Evolutionary conservation across 306 rosid species (phyloP).

Genomic region (Delonix regia): DNA sequence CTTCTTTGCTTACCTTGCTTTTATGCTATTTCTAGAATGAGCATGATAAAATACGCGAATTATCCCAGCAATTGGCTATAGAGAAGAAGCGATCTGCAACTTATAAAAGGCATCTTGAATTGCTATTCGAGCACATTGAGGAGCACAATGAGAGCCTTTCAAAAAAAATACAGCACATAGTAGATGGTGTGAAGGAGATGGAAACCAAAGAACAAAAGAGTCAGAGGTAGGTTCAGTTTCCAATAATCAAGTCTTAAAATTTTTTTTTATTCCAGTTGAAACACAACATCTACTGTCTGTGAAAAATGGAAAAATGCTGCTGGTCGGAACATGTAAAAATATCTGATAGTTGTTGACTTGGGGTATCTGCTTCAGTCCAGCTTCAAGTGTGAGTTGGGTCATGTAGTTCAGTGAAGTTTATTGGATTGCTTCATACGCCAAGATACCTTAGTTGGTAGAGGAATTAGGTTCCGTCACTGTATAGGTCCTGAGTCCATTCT

Average conservation of each 20-base stretch:
- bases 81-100: slow-evolving; percentile 86
- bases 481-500: slow-evolving; percentile 44
- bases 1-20: slow-evolving; percentile 23
- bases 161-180: slow-evolving; percentile 79
- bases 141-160: slow-evolving; percentile 84
- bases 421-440: slow-evolving; percentile 22
- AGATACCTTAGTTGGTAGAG: slow-evolving; percentile 29
- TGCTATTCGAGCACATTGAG: slow-evolving; percentile 81
- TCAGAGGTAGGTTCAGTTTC: slow-evolving; percentile 51
- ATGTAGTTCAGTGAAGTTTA: slow-evolving; percentile 45
- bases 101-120: slow-evolving; percentile 89
- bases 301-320: slow-evolving; percentile 24
- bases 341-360: slow-evolving; percentile 32
- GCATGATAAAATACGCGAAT: slow-evolving; percentile 82
- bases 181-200: slow-evolving; percentile 77
- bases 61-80: slow-evolving; percentile 77
- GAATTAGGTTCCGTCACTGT: slow-evolving; percentile 44
- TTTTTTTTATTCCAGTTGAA: background rate
- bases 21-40: slow-evolving; percentile 57
- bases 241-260: slow-evolving; percentile 14
- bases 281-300: background rate
- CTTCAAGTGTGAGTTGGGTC: slow-evolving; percentile 45
- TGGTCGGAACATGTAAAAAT: slow-evolving; percentile 31
- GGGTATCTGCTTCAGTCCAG: slow-evolving; percentile 33
- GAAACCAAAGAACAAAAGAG: slow-evolving; percentile 64